A percentile compares a stretch with the other conserved stretches of the same genome.
Conservation (phyloP, 257 asterid species). For the Capsicum pubescens region DNA sequence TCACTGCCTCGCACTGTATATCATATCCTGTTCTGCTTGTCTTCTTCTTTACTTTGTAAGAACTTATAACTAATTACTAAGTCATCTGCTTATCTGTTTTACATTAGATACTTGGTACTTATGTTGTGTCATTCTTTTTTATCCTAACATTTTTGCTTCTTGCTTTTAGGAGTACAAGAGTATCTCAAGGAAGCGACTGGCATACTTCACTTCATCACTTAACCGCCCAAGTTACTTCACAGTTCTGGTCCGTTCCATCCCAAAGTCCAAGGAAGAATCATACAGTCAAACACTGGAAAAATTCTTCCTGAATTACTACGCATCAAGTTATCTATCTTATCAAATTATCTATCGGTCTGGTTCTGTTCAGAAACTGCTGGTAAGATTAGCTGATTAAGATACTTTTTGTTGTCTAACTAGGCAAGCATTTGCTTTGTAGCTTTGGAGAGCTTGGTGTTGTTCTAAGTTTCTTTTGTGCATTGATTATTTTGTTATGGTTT, state of each 20-base stretch:
- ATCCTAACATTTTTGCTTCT: neutral
- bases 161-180: slow-evolving; percentile 34
- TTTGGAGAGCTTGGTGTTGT: slow-evolving; percentile 14
- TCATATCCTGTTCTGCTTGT: slow-evolving; percentile 39
- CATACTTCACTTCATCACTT: slow-evolving; percentile 35
- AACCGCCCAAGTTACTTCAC: slow-evolving; percentile 43
- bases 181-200: slow-evolving; percentile 35
- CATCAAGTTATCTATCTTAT: slow-evolving; percentile 48
- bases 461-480: slow-evolving; percentile 1
- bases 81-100: neutral
- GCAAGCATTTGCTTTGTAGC: slow-evolving; percentile 2
- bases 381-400: slow-evolving; percentile 32
- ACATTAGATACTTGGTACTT: neutral
- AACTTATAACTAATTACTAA: neutral
- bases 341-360: slow-evolving; percentile 43
- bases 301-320: slow-evolving; percentile 45
- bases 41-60: slow-evolving; percentile 47
- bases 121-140: neutral
- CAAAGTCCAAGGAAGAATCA: slow-evolving; percentile 34
- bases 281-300: slow-evolving; percentile 37
- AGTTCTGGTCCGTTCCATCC: slow-evolving; percentile 52
- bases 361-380: slow-evolving; percentile 39
- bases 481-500: slow-evolving; percentile 16
- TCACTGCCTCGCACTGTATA: slow-evolving; percentile 45
- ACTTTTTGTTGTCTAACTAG: slow-evolving; percentile 10